Conservation (phyloP, 2,329 filamentous ascomycete genomes). For the Mycogone perniciosa region DNA sequence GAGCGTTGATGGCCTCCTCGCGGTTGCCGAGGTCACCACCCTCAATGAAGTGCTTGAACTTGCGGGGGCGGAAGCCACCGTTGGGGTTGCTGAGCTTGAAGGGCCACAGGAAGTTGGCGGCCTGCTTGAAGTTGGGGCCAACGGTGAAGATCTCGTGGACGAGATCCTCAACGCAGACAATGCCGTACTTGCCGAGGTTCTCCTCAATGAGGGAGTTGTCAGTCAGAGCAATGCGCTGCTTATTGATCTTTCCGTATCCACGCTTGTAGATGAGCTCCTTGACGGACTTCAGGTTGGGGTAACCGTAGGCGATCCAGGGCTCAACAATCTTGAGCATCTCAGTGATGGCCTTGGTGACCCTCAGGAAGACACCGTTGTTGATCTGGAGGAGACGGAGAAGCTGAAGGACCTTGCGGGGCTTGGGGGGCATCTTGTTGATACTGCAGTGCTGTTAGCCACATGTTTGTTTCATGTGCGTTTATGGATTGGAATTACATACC, state of each 20-base stretch:
- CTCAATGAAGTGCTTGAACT: slow-evolving; percentile 99
- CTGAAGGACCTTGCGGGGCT: slow-evolving; percentile 99
- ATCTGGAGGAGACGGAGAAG: slow-evolving; percentile 99
- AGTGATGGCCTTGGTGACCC: slow-evolving; percentile 92
- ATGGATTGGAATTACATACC: slow-evolving; percentile 42
- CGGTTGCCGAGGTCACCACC: slow-evolving; percentile 98
- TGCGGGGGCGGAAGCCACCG: slow-evolving; percentile 90
- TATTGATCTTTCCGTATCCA: slow-evolving; percentile 97
- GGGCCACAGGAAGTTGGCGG: slow-evolving; percentile 98
- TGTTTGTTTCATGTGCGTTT: too few relatives aligned
- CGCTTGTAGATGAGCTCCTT: slow-evolving; percentile 99
- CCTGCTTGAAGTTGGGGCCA: slow-evolving; percentile 99
- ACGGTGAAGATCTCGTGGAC: slow-evolving; percentile 99
- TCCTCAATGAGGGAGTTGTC: slow-evolving; percentile 98
- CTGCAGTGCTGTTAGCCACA: slow-evolving; percentile 34
- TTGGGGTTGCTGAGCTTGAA: slow-evolving; percentile 99
- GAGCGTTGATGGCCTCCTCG: slow-evolving; percentile 93
- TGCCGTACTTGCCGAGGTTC: slow-evolving; percentile 94
- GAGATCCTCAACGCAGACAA: slow-evolving; percentile 98
- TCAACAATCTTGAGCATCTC: slow-evolving; percentile 99
- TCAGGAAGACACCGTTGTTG: slow-evolving; percentile 99
- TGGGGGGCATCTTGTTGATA: slow-evolving; percentile 99
- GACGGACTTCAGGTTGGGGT: slow-evolving; percentile 98
- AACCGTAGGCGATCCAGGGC: slow-evolving; percentile 98
- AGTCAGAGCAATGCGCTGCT: slow-evolving; percentile 92